These are phyloP conservation scores for Phytophthora ramorum DNA, from an alignment of 352 stramenopile species.

Conservation along the genomic window DNA sequence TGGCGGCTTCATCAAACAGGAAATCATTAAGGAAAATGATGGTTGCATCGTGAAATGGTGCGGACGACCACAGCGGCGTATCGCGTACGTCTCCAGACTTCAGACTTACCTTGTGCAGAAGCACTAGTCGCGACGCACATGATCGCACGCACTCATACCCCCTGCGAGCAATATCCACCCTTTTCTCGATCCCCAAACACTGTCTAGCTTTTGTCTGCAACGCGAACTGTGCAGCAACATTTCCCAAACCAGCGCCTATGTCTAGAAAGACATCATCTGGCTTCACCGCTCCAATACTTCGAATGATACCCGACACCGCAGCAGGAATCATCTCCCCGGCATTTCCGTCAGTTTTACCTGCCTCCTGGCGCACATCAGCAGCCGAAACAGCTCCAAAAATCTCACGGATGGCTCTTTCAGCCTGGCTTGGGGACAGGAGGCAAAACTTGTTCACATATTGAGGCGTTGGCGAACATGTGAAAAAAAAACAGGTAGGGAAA, in stretches of 20 bases:
- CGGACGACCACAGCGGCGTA: not conserved
- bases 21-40: slow-evolving; percentile 10
- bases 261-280: not conserved
- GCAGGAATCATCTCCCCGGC: not conserved
- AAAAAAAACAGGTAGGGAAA: not conserved
- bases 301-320: not conserved
- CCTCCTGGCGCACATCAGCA: not conserved
- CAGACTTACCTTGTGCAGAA: slow-evolving; percentile 11
- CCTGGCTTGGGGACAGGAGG: not conserved
- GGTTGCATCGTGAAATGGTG: slow-evolving; percentile 1
- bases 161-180: not conserved
- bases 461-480: not conserved
- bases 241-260: slow-evolving; percentile 2
- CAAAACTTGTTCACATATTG: not conserved
- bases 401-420: not conserved
- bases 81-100: not conserved
- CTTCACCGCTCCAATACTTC: not conserved
- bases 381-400: not conserved
- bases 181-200: slow-evolving; percentile 10
- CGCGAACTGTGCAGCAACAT: slow-evolving; percentile 4
- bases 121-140: not conserved
- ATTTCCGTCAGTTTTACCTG: not conserved
- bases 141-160: not conserved
- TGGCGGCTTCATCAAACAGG: slow-evolving; percentile 1
- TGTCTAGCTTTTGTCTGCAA: not conserved